Conservation (phyloP, 1,284 basidiomycete species). For the Papiliotrema laurentii region DNA sequence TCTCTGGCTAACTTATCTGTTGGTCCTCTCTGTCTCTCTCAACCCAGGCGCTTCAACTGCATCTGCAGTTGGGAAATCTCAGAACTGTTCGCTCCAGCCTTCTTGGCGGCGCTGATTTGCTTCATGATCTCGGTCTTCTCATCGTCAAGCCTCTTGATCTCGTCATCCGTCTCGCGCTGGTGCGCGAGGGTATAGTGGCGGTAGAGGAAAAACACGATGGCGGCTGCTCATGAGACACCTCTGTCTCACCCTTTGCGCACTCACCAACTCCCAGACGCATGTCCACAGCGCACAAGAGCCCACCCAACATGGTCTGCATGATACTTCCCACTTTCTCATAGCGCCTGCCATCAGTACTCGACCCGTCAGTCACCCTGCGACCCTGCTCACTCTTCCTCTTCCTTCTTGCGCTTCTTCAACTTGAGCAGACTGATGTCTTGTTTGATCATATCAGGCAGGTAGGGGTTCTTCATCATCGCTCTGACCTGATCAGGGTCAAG, state of each 20-base stretch:
- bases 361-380: background rate
- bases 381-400: slow-evolving; percentile 31
- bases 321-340: slow-evolving; percentile 13
- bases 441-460: slow-evolving; percentile 22
- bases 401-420: slow-evolving; percentile 28
- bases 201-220: slow-evolving; percentile 37
- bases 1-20: no score
- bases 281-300: slow-evolving; percentile 5
- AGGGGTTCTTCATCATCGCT: slow-evolving; percentile 30
- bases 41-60: slow-evolving; percentile 3
- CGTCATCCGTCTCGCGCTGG: slow-evolving; percentile 12
- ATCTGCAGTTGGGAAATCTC: slow-evolving; percentile 14
- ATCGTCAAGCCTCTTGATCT: slow-evolving; percentile 20
- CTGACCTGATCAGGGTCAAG: slow-evolving; percentile 27
- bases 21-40: background rate
- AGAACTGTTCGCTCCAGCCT: slow-evolving; percentile 16
- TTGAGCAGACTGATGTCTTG: slow-evolving; percentile 35
- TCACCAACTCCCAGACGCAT: slow-evolving; percentile 12
- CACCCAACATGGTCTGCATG: slow-evolving; percentile 7
- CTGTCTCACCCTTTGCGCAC: background rate
- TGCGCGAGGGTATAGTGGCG: slow-evolving; percentile 26
- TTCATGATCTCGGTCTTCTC: slow-evolving; percentile 30
- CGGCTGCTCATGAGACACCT: slow-evolving; percentile 2
- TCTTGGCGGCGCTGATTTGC: slow-evolving; percentile 25
- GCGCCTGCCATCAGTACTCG: slow-evolving; percentile 1